Evolutionary conservation across 106 monocot genomes (phyloP).

Genomic region (Chionographis japonica): DNA sequence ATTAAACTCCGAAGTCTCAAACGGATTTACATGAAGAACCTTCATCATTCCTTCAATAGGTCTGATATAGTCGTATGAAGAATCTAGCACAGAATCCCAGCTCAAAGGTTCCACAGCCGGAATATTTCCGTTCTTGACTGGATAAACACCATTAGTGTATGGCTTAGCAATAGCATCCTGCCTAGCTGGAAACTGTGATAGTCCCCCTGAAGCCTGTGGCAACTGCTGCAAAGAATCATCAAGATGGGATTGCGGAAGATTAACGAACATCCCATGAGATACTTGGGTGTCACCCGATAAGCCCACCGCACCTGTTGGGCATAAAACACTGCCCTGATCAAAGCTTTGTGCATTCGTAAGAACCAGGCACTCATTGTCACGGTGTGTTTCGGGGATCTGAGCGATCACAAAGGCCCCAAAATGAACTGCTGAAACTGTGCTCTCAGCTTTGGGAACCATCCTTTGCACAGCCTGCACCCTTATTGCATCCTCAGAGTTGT

Average conservation of each 20-base stretch:
- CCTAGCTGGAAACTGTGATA: too few relatives aligned
- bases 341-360: conserved; percentile 8
- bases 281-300: conserved; percentile 5
- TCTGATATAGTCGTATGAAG: too few relatives aligned
- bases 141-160: too few relatives aligned
- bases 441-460: conserved; percentile 8
- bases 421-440: neutral
- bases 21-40: too few relatives aligned
- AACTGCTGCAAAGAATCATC: conserved; percentile 1
- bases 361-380: conserved; percentile 11
- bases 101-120: too few relatives aligned
- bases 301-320: neutral
- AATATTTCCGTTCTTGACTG: too few relatives aligned
- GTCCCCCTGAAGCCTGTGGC: too few relatives aligned
- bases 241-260: conserved; percentile 4
- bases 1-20: too few relatives aligned
- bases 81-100: too few relatives aligned
- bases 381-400: conserved; percentile 10
- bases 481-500: too few relatives aligned
- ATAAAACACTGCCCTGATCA: neutral
- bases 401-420: conserved; percentile 12
- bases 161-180: too few relatives aligned
- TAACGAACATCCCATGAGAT: conserved; percentile 14
- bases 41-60: too few relatives aligned
- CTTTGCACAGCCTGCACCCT: neutral